Base-by-base conservation (phyloP, 176 grass and related monocot species). In the Leersia perrieri region DNA sequence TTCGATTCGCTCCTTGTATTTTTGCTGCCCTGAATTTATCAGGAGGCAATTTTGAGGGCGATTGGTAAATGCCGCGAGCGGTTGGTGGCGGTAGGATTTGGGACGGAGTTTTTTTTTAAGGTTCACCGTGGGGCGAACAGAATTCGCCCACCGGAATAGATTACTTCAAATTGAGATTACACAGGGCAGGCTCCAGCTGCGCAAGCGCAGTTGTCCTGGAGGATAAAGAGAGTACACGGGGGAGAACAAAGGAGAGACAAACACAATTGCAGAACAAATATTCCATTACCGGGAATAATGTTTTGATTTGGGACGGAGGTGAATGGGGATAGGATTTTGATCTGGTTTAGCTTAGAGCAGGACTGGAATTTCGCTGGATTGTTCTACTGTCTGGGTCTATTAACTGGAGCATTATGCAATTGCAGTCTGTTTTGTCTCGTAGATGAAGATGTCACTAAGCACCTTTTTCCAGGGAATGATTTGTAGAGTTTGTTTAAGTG, bases 1-100 rank as follows among this genome's bases (percentile, higher is more conserved):
- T 98, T 75, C 81, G 84, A 22, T 89, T 83, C 23, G 61, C 51
- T 39, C 27, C 33, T 42, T 4, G 26, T 38, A 28, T 33, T 29
- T 9, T 20, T 40, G 26, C 28, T 72, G 18, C 1, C 27, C 32
- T 2, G 4, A 3, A 33, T 18, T 36, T 62, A 25, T 1, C 27
- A 34, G 33, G 26, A 63, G 34, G 32, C 2, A 57, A 1, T 11
- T 38, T 33, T 23, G 53, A 65, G 49, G 25, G 1, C 2, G 63
- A 42, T 70, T 26, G 12, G 39, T 63, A 18, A 9, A 58, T 36
- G 25, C 8, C 15, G 40, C 32, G 22, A 34, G 11, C 7, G 33
- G 1, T 68, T 22, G 20, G 25, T 33, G 32, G 30, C 30, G 11
- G 9, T 29, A 18, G 83, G 60, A 45, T 47, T 65, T 29, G 64